Base-by-base conservation (phyloP, 768 basidiomycete species). In the Boletus edulis region DNA sequence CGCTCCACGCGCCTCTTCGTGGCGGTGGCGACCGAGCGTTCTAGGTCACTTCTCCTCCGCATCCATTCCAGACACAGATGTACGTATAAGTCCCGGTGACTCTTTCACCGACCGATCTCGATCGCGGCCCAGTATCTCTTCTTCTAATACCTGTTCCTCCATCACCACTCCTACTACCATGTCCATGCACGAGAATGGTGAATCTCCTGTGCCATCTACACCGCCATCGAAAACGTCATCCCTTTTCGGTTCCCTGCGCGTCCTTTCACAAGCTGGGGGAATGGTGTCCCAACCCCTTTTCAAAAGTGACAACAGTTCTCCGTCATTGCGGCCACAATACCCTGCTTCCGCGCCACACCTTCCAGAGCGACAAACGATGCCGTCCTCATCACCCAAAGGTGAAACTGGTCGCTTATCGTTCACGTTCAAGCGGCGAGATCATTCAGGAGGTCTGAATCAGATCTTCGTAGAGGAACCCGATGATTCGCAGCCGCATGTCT, bases 1-100 rank as follows among this genome's bases (percentile, higher is more conserved):
- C 31, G 27, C 31, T 27, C 60, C 60, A 31, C 61, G 55, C 20
- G 14, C 41, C 44, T 62, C 66, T 29, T 65, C 71, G 12, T 75
- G 80, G 47, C 80, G 73, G 69, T 85, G 81, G 81, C 77, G 84
- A n/a, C 84, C 87, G 12, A 83, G 78, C 57, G 80, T 89, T 22
- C 68, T 87, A 22, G 83, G 81, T 7, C 82, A 87, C 59, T 88
- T 88, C 63, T 73, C 79, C 29, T 76, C 80, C 51, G 62, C 76
- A 49, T 77, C 81, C 48, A 65, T 72, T 31, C 73, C 79, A 41
- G 78, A 76, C 62, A 59, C 73, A 42, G 79, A 76, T 63, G 58
- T 72, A 46, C 79, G 70, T 48, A 64, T 75, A 46, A 68, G 72
- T 42, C 73, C 77, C 31, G 76, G 78, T 17, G 81, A 77, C 44